Conservation (phyloP, 805 yeast species). For the Debaryomyces hansenii region DNA sequence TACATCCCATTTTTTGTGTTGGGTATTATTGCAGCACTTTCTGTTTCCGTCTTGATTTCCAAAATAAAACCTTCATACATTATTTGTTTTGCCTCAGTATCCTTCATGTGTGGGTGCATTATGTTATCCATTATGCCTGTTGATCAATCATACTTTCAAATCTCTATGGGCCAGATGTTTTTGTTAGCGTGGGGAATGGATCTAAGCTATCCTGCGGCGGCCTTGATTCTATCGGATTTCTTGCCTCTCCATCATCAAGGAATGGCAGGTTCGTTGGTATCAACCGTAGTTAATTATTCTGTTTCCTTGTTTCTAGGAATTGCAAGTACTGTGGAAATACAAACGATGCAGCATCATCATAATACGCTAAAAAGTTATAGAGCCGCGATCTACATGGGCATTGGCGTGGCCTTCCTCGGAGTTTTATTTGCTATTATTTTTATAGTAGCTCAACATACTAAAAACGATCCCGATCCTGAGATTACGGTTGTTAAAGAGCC, state of each 20-base stretch:
- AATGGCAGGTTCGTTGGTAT: constrained; percentile 71
- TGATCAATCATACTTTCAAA: constrained; percentile 58
- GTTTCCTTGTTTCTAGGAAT: constrained; percentile 70
- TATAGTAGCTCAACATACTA: constrained; percentile 10
- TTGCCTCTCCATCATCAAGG: constrained; percentile 70
- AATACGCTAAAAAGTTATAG: constrained; percentile 47
- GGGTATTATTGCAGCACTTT: constrained; percentile 57
- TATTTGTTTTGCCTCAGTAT: constrained; percentile 50
- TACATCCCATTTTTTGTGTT: constrained; percentile 49
- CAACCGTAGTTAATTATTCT: constrained; percentile 71
- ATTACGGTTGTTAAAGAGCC: constrained; percentile 9
- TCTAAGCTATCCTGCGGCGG: constrained; percentile 72
- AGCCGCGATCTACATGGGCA: constrained; percentile 58
- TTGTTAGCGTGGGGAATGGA: constrained; percentile 76
- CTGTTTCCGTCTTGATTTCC: constrained; percentile 49
- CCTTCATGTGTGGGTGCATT: constrained; percentile 54
- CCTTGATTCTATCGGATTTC: constrained; percentile 57
- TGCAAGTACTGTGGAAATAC: constrained; percentile 62
- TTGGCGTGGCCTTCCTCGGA: constrained; percentile 59
- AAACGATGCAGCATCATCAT: constrained; percentile 11
- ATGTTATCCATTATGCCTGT: constrained; percentile 59
- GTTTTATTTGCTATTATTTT: constrained; percentile 27
- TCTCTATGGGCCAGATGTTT: constrained; percentile 55
- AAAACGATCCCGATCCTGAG: constrained; percentile 3
- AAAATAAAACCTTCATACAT: constrained; percentile 50